Percentiles rank a stretch among this genome's conserved stretches.
phyloP scores from a whole-genome alignment of 352 stramenopile species.

The Phytopythium cucurbitacearum region DNA sequence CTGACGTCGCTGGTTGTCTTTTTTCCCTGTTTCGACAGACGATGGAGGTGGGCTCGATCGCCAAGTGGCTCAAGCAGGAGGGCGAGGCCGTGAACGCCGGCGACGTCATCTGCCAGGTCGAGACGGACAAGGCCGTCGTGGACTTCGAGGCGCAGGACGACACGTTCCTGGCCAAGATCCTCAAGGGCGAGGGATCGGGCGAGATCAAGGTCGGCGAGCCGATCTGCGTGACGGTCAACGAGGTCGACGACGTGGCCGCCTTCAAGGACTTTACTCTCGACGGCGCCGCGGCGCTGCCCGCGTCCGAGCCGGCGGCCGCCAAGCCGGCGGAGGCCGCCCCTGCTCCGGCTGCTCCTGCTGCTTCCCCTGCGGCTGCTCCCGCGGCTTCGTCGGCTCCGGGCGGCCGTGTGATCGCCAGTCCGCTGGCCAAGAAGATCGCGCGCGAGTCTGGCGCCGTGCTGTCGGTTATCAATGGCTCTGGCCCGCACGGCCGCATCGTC shows the following conservation, averaged over 20 bases:
- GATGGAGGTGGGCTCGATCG: slow-evolving; percentile 95
- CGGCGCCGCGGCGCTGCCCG: slow-evolving; percentile 23
- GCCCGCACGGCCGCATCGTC: slow-evolving; percentile 89
- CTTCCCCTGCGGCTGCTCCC: slow-evolving; percentile 8
- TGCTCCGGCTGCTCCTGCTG: slow-evolving; percentile 14
- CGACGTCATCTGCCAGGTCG: slow-evolving; percentile 93
- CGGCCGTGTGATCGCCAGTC: slow-evolving; percentile 90
- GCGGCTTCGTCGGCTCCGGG: slow-evolving; percentile 21
- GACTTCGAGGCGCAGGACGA: slow-evolving; percentile 98
- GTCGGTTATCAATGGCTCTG: slow-evolving; percentile 69
- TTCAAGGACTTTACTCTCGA: slow-evolving; percentile 55
- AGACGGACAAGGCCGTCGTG: slow-evolving; percentile 98
- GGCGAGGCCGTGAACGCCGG: slow-evolving; percentile 90
- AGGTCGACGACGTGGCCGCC: slow-evolving; percentile 49
- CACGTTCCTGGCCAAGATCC: slow-evolving; percentile 93
- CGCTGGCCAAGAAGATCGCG: slow-evolving; percentile 91
- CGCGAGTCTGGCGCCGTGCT: slow-evolving; percentile 74
- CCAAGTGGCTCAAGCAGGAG: slow-evolving; percentile 91
- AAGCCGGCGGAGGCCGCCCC: slow-evolving; percentile 15
- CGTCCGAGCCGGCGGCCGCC: slow-evolving; percentile 14
- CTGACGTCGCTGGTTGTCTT: slow-evolving; percentile 1
- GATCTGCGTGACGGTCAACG: slow-evolving; percentile 63
- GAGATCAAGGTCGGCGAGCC: slow-evolving; percentile 85
- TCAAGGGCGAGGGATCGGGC: slow-evolving; percentile 76
- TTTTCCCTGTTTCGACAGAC: slow-evolving; percentile 40